Base-by-base conservation (phyloP, 169 alveolate genomes). In the Plasmodium chabaudi region DNA sequence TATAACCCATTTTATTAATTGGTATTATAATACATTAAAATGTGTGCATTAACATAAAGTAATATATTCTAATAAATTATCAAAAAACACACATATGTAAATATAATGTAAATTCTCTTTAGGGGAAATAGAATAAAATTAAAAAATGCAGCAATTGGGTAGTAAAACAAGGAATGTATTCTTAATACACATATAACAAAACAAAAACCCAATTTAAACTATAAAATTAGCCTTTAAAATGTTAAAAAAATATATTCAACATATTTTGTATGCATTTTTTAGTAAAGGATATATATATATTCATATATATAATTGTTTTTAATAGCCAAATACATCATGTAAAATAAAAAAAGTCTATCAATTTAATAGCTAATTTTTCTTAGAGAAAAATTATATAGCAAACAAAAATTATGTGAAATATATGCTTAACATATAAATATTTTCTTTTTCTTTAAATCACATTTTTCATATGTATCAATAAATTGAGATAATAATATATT, bases 1-100 rank as follows among this genome's bases (percentile, higher is more conserved):
- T 92, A 86, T 88, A 92, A 25, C 89, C 88, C 94, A 91, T 91
- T 69, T 64, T 87, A 61, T 70, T 64, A 67, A n/a, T 65, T 79
- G 15, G 68, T 67, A 67, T 67, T 42, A 79, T 44, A 79, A 57
- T 49, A 67, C 70, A 67, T 55, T 79, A 79, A 64, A 79, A 67
- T 79, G 27, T 19, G 46, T 79, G 21, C 44, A 63, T 56, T 63
- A 55, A 39, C 65, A 23, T 67, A 21, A 61, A 34, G 39, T 46
- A 55, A 70, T 49, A 67, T n/a, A 27, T 67, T 55, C 68, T 79
- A 79, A 79, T 63, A 79, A 79, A 25, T 59, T 63, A 25, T 59
- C 23, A 64, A 79, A 64, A 15, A 46, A 39, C 25, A 67, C 47
- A 46, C 46, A 73, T 57, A 72, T 46, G 21, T 21, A 15, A 21